A percentile compares a stretch with the other conserved stretches of the same genome.
Evolutionary conservation across 495 filamentous ascomycete genomes (phyloP).

Genomic region (Trichoderma parareesei): DNA sequence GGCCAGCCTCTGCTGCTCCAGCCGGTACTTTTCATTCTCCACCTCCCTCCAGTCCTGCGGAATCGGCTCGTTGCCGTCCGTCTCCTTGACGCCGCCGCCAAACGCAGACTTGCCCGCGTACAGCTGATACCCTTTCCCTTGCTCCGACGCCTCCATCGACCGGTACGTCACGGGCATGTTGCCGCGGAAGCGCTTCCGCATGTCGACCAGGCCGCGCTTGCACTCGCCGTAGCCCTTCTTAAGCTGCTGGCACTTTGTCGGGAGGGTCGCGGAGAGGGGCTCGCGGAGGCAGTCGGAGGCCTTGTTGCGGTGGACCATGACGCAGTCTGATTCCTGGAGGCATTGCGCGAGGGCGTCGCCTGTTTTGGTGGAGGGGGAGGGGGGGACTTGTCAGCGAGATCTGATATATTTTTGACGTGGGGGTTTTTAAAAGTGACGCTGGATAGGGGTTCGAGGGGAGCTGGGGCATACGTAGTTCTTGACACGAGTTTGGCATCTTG

Average conservation of each 20-base stretch:
- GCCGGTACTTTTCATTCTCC: slow-evolving; percentile 46
- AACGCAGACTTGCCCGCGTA: slow-evolving; percentile 76
- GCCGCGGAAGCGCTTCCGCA: slow-evolving; percentile 98
- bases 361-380: slow-evolving; percentile 33
- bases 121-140: slow-evolving; percentile 52
- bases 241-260: slow-evolving; percentile 83
- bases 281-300: slow-evolving; percentile 80
- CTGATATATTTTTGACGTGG: neutral
- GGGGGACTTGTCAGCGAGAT: neutral
- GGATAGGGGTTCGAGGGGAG: neutral
- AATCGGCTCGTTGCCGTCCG: slow-evolving; percentile 42
- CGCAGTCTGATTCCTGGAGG: slow-evolving; percentile 90
- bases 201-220: slow-evolving; percentile 93
- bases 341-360: slow-evolving; percentile 87
- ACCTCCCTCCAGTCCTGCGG: slow-evolving; percentile 47
- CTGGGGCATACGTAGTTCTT: slow-evolving; percentile 73
- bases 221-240: slow-evolving; percentile 89
- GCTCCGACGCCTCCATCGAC: slow-evolving; percentile 51
- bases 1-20: slow-evolving; percentile 18
- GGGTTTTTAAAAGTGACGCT: neutral
- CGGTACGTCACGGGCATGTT: slow-evolving; percentile 70
- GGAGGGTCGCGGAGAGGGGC: slow-evolving; percentile 69
- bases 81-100: slow-evolving; percentile 40
- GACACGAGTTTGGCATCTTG: slow-evolving; percentile 91
- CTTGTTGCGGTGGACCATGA: slow-evolving; percentile 80